Percentiles rank a stretch among this genome's conserved stretches.
Conservation (phyloP, 805 yeast species). For the Middelhovenomyces tepae region DNA sequence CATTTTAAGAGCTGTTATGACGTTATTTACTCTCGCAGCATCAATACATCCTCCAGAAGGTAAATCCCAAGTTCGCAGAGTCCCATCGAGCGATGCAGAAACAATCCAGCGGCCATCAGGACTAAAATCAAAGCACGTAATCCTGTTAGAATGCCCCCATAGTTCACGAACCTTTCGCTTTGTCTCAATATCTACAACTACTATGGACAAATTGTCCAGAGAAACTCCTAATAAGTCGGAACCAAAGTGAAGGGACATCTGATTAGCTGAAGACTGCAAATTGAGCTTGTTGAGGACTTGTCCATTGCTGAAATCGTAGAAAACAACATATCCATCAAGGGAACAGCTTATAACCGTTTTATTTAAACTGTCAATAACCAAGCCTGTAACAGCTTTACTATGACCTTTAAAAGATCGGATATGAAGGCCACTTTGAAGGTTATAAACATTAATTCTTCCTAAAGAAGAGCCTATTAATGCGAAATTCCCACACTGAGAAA, state of each 20-base stretch:
- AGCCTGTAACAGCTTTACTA: conserved; percentile 68
- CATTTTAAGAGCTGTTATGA: conserved; percentile 72
- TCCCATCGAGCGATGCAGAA: conserved; percentile 72
- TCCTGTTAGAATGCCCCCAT: conserved; percentile 82
- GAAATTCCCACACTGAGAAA: conserved; percentile 93
- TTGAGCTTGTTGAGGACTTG: conserved; percentile 56
- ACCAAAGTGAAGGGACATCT: conserved; percentile 65
- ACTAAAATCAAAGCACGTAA: conserved; percentile 81
- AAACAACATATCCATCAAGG: conserved; percentile 80
- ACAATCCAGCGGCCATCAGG: conserved; percentile 96
- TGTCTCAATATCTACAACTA: conserved; percentile 73
- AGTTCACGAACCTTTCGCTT: conserved; percentile 77
- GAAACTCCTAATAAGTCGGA: conserved; percentile 82
- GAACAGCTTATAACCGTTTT: conserved; percentile 79
- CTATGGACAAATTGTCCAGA: conserved; percentile 77
- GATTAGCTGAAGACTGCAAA: conserved; percentile 69
- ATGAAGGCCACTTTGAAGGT: conserved; percentile 82
- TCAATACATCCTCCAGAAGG: conserved; percentile 97
- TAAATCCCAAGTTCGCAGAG: conserved; percentile 92
- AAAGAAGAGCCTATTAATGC: conserved; percentile 80
- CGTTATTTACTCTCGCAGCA: conserved; percentile 67
- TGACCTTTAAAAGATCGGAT: conserved; percentile 52
- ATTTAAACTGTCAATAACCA: conserved; percentile 86
- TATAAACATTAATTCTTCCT: conserved; percentile 81
- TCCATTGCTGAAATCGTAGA: conserved; percentile 73